Base-by-base conservation (phyloP, 2,329 filamentous ascomycete species). In the Pleurostoma richardsiae region DNA sequence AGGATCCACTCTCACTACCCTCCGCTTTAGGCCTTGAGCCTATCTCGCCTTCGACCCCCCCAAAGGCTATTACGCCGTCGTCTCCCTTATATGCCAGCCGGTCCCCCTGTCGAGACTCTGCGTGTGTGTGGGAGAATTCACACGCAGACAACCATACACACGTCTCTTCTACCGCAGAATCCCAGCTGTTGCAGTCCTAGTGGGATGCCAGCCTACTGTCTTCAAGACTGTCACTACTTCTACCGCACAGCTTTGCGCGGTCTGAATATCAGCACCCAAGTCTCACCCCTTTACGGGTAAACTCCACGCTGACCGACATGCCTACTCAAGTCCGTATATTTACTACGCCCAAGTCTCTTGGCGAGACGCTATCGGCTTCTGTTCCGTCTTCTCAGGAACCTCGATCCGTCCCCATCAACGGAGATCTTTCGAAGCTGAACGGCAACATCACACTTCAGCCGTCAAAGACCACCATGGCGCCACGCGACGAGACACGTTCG, bases 211-310 rank as follows among this genome's bases (percentile, higher is more conserved):
- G 69, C 77, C 59, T 92, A 89, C 68, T 95, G 76, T 68, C 74
- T 88, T 48, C 85, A 94, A 76, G 87, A 95, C 69, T 95, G 88
- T 62, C 89, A 95, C 66, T 95, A 95, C 72, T 95, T 95, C 72
- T 94, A 88, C 74, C 88, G 88, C 75, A 95, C 85, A 68, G 87
- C 88, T 63, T 73, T 95, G 71, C 88, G 88, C 75, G 85, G 90
- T 63, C 74, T 95, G 58, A 92, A 87, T 62, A 83, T 95, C 59
- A 80, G 83, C 70, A 95, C 88, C 58, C 79, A 73, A 60, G 81
- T 95, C 67, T 89, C 86, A 55, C 84, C 86, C 57, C 73, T 89
- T 46, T 90, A 89, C 73, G 79, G 77, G 68, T 89, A 77, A 59
- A 64, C 53, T 56, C 58, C 26, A 51, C 59, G 59, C 75, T 79